Evolutionary conservation across 73 alveolate species (phyloP).

Genomic region (Blepharisma japonicum): DNA sequence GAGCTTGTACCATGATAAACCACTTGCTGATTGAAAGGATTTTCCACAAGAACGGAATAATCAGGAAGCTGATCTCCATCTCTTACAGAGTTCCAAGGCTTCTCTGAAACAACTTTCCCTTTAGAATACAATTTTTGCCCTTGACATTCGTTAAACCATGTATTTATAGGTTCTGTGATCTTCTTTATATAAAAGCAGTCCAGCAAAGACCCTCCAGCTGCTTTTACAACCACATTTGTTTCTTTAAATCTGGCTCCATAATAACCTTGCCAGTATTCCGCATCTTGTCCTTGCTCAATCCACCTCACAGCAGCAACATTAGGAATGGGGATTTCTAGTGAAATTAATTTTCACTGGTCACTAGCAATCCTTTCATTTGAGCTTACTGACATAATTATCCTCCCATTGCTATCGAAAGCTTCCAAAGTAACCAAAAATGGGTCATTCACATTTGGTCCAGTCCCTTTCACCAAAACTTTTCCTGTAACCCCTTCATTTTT

Average conservation of each 20-base stretch:
- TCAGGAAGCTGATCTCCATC: not conserved
- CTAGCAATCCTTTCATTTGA: not conserved
- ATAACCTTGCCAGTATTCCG: slow-evolving; percentile 61
- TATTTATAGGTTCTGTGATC: not conserved
- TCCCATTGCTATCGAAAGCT: not conserved
- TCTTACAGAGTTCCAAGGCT: not conserved
- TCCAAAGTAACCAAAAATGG: slow-evolving; percentile 19
- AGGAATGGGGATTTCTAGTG: not conserved
- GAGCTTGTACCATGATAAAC: slow-evolving; percentile 17
- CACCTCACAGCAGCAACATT: slow-evolving; percentile 6
- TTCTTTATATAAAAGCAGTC: not conserved
- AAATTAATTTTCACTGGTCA: not conserved
- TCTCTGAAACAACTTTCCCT: not conserved
- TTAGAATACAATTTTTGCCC: not conserved
- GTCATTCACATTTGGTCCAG: slow-evolving; percentile 35
- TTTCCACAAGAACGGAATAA: not conserved
- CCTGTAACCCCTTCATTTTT: slow-evolving; percentile 23
- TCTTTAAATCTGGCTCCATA: slow-evolving; percentile 36
- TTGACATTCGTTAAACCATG: slow-evolving; percentile 9
- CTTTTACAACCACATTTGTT: not conserved
- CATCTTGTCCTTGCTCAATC: slow-evolving; percentile 45
- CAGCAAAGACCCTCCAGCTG: not conserved
- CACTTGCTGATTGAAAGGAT: not conserved
- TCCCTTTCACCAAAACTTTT: slow-evolving; percentile 34
- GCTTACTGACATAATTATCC: not conserved